Evolutionary conservation across 1,139 yeast species (phyloP), one percentile per base, ranked within the genome.

Genomic region (Debaryomyces sp.): DNA sequence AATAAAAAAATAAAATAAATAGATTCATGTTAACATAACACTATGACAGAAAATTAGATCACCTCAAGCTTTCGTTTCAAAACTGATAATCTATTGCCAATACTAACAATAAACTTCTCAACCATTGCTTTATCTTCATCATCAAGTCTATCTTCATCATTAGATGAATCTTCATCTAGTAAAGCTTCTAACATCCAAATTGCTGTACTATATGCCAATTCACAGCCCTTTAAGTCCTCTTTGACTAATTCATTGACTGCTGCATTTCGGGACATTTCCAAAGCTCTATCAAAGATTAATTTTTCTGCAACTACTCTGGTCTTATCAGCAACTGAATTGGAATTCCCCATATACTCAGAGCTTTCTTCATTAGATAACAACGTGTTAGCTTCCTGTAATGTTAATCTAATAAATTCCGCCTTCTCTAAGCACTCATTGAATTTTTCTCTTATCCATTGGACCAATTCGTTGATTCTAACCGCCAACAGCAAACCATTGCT

Each of bases 141-240:
- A 60, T 88, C 95, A 52, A 91, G 71, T 47, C 68, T 71, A 43
- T 70, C 70, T 13, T 64, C 66, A 21, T 66, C 67, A 21, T 68
- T 66, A 9, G 59, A 44, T 10, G 51, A 41, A 23, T 81, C 85
- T 46, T 77, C 82, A 53, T 86, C 91, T 44, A 91, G 68, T 38
- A 92, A 71, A 1, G 96, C 90, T 62, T 90, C 96, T 59, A 94
- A 71, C 97, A 94, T 89, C 97, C 97, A 92, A 49, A 92, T 81
- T 0, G 97, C 87, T 0, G 97, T 89, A 7, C 96, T 89, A 64
- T 94, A 94, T 4, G 94, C 88, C 54, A 88, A 69, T 66, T 91
- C 96, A 68, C 97, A 92, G 7, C 88, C 90, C 43, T 79, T 77
- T 48, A 89, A 70, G 62, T 88, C 92, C 50, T 84, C 89, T 41